Conservation (phyloP, 352 stramenopile genomes). For the Globisporangium irregulare region DNA sequence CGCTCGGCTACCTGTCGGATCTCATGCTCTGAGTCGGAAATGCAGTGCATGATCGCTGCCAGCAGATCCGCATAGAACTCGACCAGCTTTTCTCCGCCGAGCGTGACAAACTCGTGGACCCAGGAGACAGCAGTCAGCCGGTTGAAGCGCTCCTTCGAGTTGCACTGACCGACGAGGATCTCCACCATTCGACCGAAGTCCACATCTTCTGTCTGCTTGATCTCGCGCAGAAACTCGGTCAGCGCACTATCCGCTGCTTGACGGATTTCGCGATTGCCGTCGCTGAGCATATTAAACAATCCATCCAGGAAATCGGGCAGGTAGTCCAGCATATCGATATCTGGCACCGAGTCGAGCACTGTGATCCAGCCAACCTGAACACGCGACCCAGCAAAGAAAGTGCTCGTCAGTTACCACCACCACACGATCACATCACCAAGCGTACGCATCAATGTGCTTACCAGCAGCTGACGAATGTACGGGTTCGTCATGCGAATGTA, state of each 20-base stretch:
- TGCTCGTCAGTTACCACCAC: not conserved
- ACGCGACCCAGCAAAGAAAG: not conserved
- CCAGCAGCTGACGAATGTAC: slow-evolving; percentile 98
- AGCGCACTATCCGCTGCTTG: slow-evolving; percentile 94
- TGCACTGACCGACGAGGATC: slow-evolving; percentile 97
- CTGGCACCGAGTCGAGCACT: slow-evolving; percentile 97
- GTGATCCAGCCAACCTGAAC: slow-evolving; percentile 94
- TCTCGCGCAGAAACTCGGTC: slow-evolving; percentile 95
- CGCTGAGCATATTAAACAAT: slow-evolving; percentile 99
- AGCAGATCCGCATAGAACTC: slow-evolving; percentile 95
- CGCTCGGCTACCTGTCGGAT: slow-evolving; percentile 95
- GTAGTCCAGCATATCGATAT: slow-evolving; percentile 99
- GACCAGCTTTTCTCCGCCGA: slow-evolving; percentile 93
- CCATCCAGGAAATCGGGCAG: slow-evolving; percentile 97
- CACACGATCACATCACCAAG: not conserved
- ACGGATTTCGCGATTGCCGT: slow-evolving; percentile 98
- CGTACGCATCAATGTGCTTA: not conserved
- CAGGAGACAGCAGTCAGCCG: slow-evolving; percentile 97
- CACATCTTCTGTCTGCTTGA: slow-evolving; percentile 94
- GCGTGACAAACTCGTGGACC: slow-evolving; percentile 97
- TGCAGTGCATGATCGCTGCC: slow-evolving; percentile 97
- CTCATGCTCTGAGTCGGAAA: slow-evolving; percentile 96
- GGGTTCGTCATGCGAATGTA: slow-evolving; percentile 99
- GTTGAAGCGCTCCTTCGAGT: slow-evolving; percentile 96
- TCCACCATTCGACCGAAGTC: slow-evolving; percentile 97